phyloP scores from a whole-genome alignment of 2,329 filamentous ascomycete genomes.

The Fusarium sulawesiense region DNA sequence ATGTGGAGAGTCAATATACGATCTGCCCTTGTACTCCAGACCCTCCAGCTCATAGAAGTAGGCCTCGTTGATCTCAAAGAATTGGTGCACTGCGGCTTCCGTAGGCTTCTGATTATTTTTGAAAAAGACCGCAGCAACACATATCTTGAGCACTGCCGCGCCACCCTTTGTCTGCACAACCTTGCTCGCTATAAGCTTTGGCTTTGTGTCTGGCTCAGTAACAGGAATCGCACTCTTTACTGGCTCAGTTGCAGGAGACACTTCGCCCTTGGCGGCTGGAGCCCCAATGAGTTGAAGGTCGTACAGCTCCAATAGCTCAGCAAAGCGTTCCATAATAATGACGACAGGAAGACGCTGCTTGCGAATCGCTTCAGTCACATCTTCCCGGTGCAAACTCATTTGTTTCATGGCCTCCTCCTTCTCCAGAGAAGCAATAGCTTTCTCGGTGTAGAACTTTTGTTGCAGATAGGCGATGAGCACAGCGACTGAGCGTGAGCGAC shows the following conservation, averaged over 20 bases:
- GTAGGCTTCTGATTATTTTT: background rate
- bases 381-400: rapidly evolving
- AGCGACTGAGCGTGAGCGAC: background rate
- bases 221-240: too few species aligned
- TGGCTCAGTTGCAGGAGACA: too few species aligned
- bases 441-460: background rate
- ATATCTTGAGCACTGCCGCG: background rate
- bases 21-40: background rate
- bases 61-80: background rate
- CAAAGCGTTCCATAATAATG: background rate
- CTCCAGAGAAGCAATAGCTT: background rate
- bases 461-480: background rate
- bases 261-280: background rate
- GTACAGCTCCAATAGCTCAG: background rate
- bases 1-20: background rate
- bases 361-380: background rate
- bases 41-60: background rate
- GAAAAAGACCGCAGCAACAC: rapidly evolving
- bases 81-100: background rate
- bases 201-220: too few species aligned
- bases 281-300: background rate
- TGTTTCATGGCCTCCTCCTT: rapidly evolving
- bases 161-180: background rate
- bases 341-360: background rate
- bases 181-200: background rate